Evolutionary conservation across 805 yeast species (phyloP).

Genomic region (Ogataea nakhonphanomensis): DNA sequence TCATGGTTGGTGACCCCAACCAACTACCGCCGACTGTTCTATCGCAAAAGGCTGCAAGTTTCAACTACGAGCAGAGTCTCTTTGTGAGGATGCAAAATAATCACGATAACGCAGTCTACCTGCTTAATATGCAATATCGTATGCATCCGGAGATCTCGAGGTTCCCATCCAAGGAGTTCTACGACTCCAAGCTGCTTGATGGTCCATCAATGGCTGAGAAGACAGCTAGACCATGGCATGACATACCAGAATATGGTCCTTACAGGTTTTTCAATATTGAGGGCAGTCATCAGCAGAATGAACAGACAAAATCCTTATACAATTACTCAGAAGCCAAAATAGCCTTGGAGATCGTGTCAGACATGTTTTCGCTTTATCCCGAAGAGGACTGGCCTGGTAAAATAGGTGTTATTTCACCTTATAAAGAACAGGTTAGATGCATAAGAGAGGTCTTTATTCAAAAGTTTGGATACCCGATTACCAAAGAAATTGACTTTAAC

Average conservation of each 20-base stretch:
- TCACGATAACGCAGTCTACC: slow-evolving; percentile 55
- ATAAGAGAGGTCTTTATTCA: slow-evolving; percentile 55
- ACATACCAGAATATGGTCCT: slow-evolving; percentile 53
- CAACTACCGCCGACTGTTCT: slow-evolving; percentile 96
- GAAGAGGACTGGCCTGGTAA: slow-evolving; percentile 58
- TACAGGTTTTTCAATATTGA: slow-evolving; percentile 72
- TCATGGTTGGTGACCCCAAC: slow-evolving; percentile 98
- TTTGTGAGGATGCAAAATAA: slow-evolving; percentile 89
- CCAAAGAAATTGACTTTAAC: slow-evolving; percentile 75
- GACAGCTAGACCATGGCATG: slow-evolving; percentile 77
- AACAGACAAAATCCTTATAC: slow-evolving; percentile 63
- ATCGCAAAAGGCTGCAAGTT: slow-evolving; percentile 79
- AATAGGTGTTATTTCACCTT: slow-evolving; percentile 92
- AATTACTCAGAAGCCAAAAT: slow-evolving; percentile 70
- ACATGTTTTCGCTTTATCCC: slow-evolving; percentile 48
- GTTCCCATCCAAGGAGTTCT: slow-evolving; percentile 86
- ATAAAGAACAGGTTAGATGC: slow-evolving; percentile 76
- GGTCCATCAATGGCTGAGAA: slow-evolving; percentile 67
- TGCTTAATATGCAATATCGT: slow-evolving; percentile 90
- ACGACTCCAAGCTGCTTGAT: slow-evolving; percentile 65
- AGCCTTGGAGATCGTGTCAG: slow-evolving; percentile 63
- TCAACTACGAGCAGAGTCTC: slow-evolving; percentile 82
- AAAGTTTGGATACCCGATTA: slow-evolving; percentile 60
- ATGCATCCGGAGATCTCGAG: slow-evolving; percentile 92
- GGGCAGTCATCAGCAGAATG: slow-evolving; percentile 63